A percentile compares a stretch with the other conserved stretches of the same genome.
These are phyloP conservation scores for Striga asiatica DNA, from an alignment of 257 asterid species.

Conservation along the genomic window DNA sequence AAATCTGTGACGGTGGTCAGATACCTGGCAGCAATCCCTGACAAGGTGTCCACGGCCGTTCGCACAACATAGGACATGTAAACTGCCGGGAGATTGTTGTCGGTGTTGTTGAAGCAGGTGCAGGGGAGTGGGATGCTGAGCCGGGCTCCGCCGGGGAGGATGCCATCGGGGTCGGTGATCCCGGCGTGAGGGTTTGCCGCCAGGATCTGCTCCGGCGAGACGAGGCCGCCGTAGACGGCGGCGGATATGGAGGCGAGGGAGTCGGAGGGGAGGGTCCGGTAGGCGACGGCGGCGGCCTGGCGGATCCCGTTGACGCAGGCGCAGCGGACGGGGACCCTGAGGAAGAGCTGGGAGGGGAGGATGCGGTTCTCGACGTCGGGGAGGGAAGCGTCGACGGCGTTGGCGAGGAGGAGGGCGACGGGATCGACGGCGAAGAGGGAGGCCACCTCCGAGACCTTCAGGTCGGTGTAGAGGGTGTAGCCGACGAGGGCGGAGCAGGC, in stretches of 20 bases:
- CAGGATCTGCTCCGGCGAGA: slow-evolving; percentile 75
- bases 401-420: slow-evolving; percentile 62
- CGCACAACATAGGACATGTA: slow-evolving; percentile 74
- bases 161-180: slow-evolving; percentile 57
- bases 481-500: slow-evolving; percentile 69
- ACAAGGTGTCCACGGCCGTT: slow-evolving; percentile 46
- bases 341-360: slow-evolving; percentile 69
- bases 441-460: slow-evolving; percentile 85
- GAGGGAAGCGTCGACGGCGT: slow-evolving; percentile 62
- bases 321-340: slow-evolving; percentile 62
- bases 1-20: slow-evolving; percentile 73
- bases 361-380: slow-evolving; percentile 94
- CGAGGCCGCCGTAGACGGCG: slow-evolving; percentile 59
- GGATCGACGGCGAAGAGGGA: slow-evolving; percentile 83
- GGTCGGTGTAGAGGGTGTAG: slow-evolving; percentile 92
- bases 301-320: slow-evolving; percentile 86
- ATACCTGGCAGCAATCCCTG: slow-evolving; percentile 61
- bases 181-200: slow-evolving; percentile 59
- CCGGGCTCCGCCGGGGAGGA: slow-evolving; percentile 43
- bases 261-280: slow-evolving; percentile 80
- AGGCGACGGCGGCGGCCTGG: slow-evolving; percentile 46
- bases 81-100: slow-evolving; percentile 72
- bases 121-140: slow-evolving; percentile 83
- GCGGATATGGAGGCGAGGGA: slow-evolving; percentile 52
- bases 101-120: slow-evolving; percentile 78